phyloP scores from a whole-genome alignment of 495 filamentous ascomycete genomes.

The Penicillium cataractarum region DNA sequence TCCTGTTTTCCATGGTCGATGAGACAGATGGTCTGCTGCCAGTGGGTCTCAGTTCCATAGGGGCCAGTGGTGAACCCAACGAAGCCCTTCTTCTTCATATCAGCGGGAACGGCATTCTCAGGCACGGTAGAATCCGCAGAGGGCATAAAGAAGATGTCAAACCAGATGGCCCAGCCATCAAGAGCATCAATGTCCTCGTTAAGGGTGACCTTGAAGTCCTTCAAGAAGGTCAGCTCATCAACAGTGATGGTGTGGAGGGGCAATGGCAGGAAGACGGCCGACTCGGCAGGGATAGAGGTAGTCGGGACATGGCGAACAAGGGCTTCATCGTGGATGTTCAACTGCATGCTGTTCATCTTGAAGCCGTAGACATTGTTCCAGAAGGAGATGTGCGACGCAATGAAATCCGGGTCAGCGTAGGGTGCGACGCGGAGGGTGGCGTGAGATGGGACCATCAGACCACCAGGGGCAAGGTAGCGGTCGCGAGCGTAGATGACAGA shows the following conservation, averaged over 20 bases:
- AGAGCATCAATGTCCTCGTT: conserved; percentile 58
- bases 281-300: conserved; percentile 49
- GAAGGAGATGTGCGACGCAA: conserved; percentile 62
- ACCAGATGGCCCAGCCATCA: conserved; percentile 66
- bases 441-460: conserved; percentile 90
- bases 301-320: conserved; percentile 52
- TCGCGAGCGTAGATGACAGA: conserved; percentile 89
- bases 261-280: conserved; percentile 57
- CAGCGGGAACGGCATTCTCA: conserved; percentile 44
- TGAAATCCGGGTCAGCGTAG: conserved; percentile 83
- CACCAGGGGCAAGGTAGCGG: conserved; percentile 73
- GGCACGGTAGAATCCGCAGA: conserved; percentile 47
- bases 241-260: conserved; percentile 59
- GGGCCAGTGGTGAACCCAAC: conserved; percentile 60
- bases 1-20: conserved; percentile 47
- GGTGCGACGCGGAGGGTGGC: conserved; percentile 84
- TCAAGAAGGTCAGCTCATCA: conserved; percentile 60
- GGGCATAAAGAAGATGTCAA: conserved; percentile 66
- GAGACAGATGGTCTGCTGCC: conserved; percentile 53
- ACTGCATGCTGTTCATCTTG: conserved; percentile 59
- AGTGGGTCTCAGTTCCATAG: conserved; percentile 55
- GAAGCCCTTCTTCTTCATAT: conserved; percentile 50
- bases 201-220: conserved; percentile 56
- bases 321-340: conserved; percentile 62
- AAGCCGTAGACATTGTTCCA: conserved; percentile 71